Base-by-base conservation (phyloP, 2,329 filamentous ascomycete genomes). In the Fusarium dlaminii region DNA sequence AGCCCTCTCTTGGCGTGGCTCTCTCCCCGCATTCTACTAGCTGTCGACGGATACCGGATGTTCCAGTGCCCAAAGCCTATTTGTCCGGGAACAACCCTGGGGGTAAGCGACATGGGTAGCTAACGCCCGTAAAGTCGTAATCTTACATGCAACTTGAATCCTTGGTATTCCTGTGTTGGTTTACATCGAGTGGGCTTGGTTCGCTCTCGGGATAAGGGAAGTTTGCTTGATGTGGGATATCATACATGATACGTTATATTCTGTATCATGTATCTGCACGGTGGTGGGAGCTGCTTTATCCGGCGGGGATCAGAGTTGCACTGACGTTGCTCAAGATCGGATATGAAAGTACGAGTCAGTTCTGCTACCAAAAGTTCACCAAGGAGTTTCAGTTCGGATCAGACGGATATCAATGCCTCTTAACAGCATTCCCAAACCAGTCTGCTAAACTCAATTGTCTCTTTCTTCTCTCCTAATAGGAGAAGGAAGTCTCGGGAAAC, bases 181-280 rank as follows among this genome's bases (percentile, higher is more conserved):
- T 56, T 43, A 15, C 42, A 43, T 27, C 42, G 22, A 36, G 22
- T 63, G 55, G 30, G 29, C 22, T 60, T 48, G 57, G 48, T 32
- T 57, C 30, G 51, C 45, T 14, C 27, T 54, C 75, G 75, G 75
- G 63, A 75, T 34, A 71, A 77, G 66, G 73, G 72, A 77, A 49
- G 45, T 68, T n/a, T 76, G 51, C 68, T 45, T 56, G 60, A 69
- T 60, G 24, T 17, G 60, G 57, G 42, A 58, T 39, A 39, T 42
- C 58, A 54, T 62, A 62, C 63, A 39, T 68, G 55, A 58, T 29
- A 48, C 40, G 32, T 54, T 48, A 34, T 45, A 13, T 32, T 57
- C 8, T 30, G 49, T 54, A 37, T 29, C 42, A 18, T 45, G 42
- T 36, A 34, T 62, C 37, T 68, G 36, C 49, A 54, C 46, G 54